These are phyloP conservation scores for Lentinula novae-zelandiae DNA, from an alignment of 1,284 basidiomycete species.

Conservation along the genomic window DNA sequence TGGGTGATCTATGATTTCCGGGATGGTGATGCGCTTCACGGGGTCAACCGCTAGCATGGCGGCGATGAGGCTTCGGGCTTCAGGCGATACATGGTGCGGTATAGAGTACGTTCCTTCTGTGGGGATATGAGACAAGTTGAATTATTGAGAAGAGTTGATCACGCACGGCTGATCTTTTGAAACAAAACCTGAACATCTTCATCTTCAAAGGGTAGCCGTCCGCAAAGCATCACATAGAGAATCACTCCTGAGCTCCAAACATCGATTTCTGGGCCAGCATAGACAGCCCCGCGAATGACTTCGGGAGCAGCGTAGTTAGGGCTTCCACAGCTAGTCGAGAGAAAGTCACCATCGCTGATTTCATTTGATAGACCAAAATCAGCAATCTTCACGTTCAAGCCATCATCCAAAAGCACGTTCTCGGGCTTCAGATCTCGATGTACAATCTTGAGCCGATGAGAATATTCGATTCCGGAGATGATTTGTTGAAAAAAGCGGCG, in stretches of 20 bases:
- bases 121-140: background rate
- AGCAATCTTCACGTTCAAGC: conserved; percentile 89
- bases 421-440: conserved; percentile 96
- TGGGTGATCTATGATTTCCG: conserved; percentile 84
- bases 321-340: conserved; percentile 93
- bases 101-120: conserved; percentile 83
- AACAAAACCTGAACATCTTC: conserved; percentile 90
- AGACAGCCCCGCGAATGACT: conserved; percentile 89
- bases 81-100: conserved; percentile 72
- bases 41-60: conserved; percentile 91
- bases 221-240: conserved; percentile 93
- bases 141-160: conserved; percentile 15
- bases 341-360: conserved; percentile 92
- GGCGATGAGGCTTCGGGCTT: conserved; percentile 76
- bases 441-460: conserved; percentile 91
- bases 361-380: conserved; percentile 95
- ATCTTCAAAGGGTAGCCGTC: conserved; percentile 91
- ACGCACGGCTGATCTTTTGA: conserved; percentile 85
- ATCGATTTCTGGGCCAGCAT: conserved; percentile 94
- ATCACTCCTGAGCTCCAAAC: conserved; percentile 98
- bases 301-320: conserved; percentile 97
- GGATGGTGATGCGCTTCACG: conserved; percentile 87
- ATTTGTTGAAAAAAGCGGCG: conserved; percentile 95
- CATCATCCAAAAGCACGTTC: conserved; percentile 78
- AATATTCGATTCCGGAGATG: conserved; percentile 94